Conservation (phyloP, 1,284 basidiomycete genomes). For the Irpex rosettiformis region DNA sequence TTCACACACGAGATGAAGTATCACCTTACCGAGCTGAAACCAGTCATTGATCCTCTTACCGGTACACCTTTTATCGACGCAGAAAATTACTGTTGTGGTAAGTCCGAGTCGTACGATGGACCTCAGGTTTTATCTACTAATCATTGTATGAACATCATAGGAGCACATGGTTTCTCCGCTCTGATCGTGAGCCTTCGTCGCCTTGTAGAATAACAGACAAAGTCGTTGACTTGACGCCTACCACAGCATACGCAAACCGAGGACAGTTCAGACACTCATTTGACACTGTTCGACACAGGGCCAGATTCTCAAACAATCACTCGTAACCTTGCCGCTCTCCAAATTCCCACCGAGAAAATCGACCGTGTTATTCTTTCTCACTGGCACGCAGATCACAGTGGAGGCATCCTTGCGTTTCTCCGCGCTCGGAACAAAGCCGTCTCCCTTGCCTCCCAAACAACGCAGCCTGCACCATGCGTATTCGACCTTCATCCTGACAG, state of each 20-base stretch:
- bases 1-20: conserved; percentile 70
- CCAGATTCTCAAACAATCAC: conserved; percentile 71
- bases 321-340: conserved; percentile 64
- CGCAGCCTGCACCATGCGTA: conserved; percentile 39
- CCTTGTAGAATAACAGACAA: not conserved
- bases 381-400: conserved; percentile 85
- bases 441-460: no score
- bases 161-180: conserved; percentile 79
- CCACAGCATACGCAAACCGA: conserved; percentile 35
- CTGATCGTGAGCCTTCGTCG: conserved; percentile 53
- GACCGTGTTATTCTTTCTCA: conserved; percentile 72
- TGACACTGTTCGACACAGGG: conserved; percentile 77
- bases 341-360: conserved; percentile 49
- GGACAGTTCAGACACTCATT: conserved; percentile 38
- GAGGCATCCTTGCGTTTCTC: conserved; percentile 64
- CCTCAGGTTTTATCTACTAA: not conserved
- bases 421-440: conserved; percentile 32
- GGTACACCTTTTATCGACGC: conserved; percentile 68
- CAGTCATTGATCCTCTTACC: conserved; percentile 49
- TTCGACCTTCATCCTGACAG: conserved; percentile 77
- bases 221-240: not conserved
- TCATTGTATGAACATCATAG: conserved; percentile 30
- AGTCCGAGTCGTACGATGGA: conserved; percentile 13
- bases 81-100: conserved; percentile 76
- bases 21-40: conserved; percentile 51